Evolutionary conservation across 176 grass and related monocot genomes (phyloP), one percentile per base, ranked within the genome.

Genomic region (Secale cereale): DNA sequence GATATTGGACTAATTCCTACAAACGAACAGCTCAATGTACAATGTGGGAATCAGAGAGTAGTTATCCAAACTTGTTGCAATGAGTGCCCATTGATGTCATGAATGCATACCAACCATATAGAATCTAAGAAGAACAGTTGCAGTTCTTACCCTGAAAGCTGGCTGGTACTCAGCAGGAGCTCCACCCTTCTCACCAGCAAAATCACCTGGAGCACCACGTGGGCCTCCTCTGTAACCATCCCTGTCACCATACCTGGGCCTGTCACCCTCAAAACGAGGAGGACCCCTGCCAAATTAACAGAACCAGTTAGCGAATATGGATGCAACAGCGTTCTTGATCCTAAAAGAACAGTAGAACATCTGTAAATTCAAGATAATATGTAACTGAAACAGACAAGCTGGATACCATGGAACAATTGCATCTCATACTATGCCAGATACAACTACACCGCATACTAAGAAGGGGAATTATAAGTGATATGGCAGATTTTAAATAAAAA

Each of bases 191-290:
- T 98, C 95, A 43, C 89, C 92, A 35, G 87, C 85, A 48, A 94
- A 92, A 46, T 98, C 95, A n/a, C 92, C 95, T 15, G 88, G 82
- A 63, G 92, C 91, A 57, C 88, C 90, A 77, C 95, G 95, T 0
- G 95, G 95, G 46, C 85, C 95, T 27, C 89, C 95, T 17, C 95
- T 92, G 65, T 93, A 98, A 3, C 92, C 95, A 65, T 98, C 95
- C 66, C 95, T 93, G 26, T 98, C 95, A 8, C 95, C 95, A 46
- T 88, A 98, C 85, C 92, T 94, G 4, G 92, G 95, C n/a, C 95
- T 88, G 23, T 98, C 95, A 14, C 92, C 92, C 26, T 94, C 95
- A 59, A 90, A 97, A 14, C 95, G 90, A 71, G 92, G 88, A 19
- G 94, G 91, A 0, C 95, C 95, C 81, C 92, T 98, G 82, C 9